These are phyloP conservation scores for Chaetomidium leptoderma DNA, from an alignment of 495 filamentous ascomycete species.

Conservation along the genomic window DNA sequence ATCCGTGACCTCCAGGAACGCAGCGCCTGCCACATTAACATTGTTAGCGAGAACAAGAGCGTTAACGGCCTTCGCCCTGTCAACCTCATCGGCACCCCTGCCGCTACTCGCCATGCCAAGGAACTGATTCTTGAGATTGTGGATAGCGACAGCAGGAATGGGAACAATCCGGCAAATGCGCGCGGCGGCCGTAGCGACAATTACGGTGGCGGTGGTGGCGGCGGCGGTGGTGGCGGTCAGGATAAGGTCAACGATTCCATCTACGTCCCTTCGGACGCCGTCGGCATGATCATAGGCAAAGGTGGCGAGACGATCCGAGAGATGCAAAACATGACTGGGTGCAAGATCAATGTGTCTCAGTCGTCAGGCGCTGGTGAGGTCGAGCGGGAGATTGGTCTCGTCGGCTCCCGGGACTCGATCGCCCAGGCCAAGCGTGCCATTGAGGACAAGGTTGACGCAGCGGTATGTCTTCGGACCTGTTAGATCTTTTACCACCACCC, in stretches of 20 bases:
- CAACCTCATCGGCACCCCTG: constrained; percentile 70
- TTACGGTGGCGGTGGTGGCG: constrained; percentile 34
- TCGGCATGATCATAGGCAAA: constrained; percentile 89
- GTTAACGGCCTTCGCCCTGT: constrained; percentile 78
- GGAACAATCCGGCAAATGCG: constrained; percentile 23
- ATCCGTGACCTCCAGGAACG: constrained; percentile 86
- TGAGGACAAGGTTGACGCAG: constrained; percentile 81
- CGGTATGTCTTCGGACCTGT: constrained; percentile 48
- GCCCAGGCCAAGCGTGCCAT: constrained; percentile 69
- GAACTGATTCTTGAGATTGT: constrained; percentile 82
- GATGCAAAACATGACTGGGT: constrained; percentile 74
- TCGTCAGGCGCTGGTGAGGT: constrained; percentile 63
- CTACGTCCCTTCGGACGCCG: constrained; percentile 75
- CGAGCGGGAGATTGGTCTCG: constrained; percentile 74
- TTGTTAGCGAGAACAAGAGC: constrained; percentile 80
- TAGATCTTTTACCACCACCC: not conserved
- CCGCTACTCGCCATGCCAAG: constrained; percentile 64
- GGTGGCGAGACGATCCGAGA: constrained; percentile 83
- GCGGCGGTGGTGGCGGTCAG: constrained; percentile 38
- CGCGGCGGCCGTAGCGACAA: constrained; percentile 34
- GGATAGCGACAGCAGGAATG: constrained; percentile 71
- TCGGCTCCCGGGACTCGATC: constrained; percentile 69
- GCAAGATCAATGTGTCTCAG: constrained; percentile 84
- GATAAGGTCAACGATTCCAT: constrained; percentile 76
- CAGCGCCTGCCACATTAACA: constrained; percentile 82